Base-by-base conservation (phyloP, 208 protist species). In the Acanthamoeba polyphaga region DNA sequence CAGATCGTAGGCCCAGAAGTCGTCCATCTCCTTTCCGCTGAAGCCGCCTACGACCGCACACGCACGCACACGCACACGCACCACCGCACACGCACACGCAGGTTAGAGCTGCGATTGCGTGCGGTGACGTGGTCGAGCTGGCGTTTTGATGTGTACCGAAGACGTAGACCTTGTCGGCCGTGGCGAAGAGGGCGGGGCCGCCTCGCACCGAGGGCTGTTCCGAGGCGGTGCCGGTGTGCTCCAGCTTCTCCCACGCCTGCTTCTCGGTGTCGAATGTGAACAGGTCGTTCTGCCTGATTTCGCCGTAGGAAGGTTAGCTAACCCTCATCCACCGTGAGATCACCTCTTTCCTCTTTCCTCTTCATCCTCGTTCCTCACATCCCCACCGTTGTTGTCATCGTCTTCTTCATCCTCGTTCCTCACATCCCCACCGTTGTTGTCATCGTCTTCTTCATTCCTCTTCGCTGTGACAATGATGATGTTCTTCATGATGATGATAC, bases 101-200 rank as follows among this genome's bases (percentile, higher is more conserved):
- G 38, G 38, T 38, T 38, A 38, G 38, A 38, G 3, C 3, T 38
- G 38, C 38, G 38, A 38, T 38, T 38, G 38, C 38, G n/a, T n/a
- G 38, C 38, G 38, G 3, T 38, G 38, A 38, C 38, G 38, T 38
- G 38, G 38, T 38, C 38, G 1, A 74, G 22, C 5, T 1, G 66
- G 9, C 49, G 66, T 38, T 38, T 38, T 38, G 38, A 38, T 38
- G 38, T 38, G 38, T 38, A 92, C 85, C 85, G 43, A 53, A 87
- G 34, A 87, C 78, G 51, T 87, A 87, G 27, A 87, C 49, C 29
- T 87, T 87, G 27, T 38, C n/a, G 15, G 78, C 51, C 24, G 85
- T 51, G 27, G 85, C 85, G 74, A 62, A 92, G 58, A 92, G 85
- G 32, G 85, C 85, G 24, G 85, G 58, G 29, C 85, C 85, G 34